A percentile compares a stretch with the other conserved stretches of the same genome.
Conservation (phyloP, 1,284 basidiomycete genomes). For the Microbotryum silenes-acaulis region DNA sequence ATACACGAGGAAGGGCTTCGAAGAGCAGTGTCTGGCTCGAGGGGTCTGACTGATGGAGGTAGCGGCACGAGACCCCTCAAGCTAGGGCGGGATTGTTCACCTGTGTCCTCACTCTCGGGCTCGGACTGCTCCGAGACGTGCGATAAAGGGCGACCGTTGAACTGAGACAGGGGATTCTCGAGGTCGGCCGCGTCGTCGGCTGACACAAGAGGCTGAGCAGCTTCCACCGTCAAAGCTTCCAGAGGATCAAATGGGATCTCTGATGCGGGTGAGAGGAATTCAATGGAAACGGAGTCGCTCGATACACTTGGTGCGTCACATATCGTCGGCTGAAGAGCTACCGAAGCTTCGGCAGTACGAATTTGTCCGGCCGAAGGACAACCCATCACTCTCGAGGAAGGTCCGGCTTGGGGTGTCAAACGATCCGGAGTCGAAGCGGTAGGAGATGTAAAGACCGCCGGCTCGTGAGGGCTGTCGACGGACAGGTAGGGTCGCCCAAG, state of each 20-base stretch:
- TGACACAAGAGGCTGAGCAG: background rate
- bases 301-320: background rate
- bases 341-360: too few relatives aligned
- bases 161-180: background rate
- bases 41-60: too few relatives aligned
- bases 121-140: constrained; percentile 7
- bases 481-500: too few relatives aligned
- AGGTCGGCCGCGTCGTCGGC: background rate
- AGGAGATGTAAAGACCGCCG: too few relatives aligned
- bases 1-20: background rate
- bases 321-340: background rate
- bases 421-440: too few relatives aligned
- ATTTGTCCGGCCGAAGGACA: too few relatives aligned
- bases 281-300: constrained; percentile 10
- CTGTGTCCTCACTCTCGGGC: background rate
- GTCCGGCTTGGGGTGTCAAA: too few relatives aligned
- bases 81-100: background rate
- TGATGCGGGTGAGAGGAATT: constrained; percentile 13
- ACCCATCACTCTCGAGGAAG: too few relatives aligned
- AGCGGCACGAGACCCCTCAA: background rate
- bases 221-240: background rate
- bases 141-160: constrained; percentile 1
- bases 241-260: constrained; percentile 4
- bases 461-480: too few relatives aligned
- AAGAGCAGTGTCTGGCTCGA: background rate